These are phyloP conservation scores for Endothia cerciana DNA, from an alignment of 2,329 filamentous ascomycete genomes.

Conservation along the genomic window DNA sequence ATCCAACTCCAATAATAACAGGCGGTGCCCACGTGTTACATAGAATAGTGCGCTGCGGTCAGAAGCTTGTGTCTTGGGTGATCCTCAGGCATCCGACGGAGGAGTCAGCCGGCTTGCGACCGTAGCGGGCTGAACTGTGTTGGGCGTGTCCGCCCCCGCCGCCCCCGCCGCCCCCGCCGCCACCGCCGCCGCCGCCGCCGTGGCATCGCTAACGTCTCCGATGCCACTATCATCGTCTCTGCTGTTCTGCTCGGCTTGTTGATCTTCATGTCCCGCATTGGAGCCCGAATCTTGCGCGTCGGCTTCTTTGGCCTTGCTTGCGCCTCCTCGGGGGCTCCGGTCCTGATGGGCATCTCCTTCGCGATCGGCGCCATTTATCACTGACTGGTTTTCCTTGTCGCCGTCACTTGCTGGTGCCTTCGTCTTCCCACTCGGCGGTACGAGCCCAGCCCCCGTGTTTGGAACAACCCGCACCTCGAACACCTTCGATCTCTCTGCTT, in stretches of 20 bases:
- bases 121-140: conserved; percentile 12
- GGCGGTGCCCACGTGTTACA: neutral
- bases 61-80: neutral
- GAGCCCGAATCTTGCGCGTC: neutral
- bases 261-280: conserved; percentile 3
- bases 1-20: neutral
- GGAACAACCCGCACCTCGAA: conserved; percentile 38
- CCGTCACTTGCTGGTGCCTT: conserved; percentile 26
- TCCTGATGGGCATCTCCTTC: conserved; percentile 5
- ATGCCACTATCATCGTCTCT: conserved; percentile 29
- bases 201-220: conserved; percentile 26
- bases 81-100: conserved; percentile 22
- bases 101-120: conserved; percentile 28
- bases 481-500: conserved; percentile 48
- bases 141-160: neutral
- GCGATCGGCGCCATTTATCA: neutral
- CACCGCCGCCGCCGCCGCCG: conserved; percentile 5
- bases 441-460: conserved; percentile 24
- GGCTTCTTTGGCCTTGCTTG: conserved; percentile 16
- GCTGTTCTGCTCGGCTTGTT: conserved; percentile 20
- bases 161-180: neutral
- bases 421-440: conserved; percentile 12
- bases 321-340: conserved; percentile 12
- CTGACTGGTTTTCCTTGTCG: conserved; percentile 28
- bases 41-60: neutral